These are phyloP conservation scores for Pythium periplocum DNA, from an alignment of 352 stramenopile species.

Conservation along the genomic window DNA sequence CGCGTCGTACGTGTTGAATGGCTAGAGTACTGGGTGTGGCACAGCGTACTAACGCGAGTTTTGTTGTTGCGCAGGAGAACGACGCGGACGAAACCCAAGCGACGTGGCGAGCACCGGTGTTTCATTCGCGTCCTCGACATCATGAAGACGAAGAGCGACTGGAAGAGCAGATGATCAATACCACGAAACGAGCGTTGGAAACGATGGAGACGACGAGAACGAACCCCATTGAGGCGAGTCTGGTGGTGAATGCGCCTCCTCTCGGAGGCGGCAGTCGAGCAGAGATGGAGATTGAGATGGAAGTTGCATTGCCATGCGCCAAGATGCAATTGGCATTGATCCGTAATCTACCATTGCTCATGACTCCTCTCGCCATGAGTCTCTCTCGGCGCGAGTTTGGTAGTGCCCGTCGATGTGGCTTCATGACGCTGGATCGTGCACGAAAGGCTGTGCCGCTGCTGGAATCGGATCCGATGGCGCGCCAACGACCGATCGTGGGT, in stretches of 20 bases:
- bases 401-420: slow-evolving; percentile 36
- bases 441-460: slow-evolving; percentile 71
- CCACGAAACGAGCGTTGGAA: too few species aligned
- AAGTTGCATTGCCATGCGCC: slow-evolving; percentile 34
- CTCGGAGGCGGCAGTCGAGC: slow-evolving; percentile 3
- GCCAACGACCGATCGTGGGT: slow-evolving; percentile 61
- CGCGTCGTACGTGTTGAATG: too few species aligned
- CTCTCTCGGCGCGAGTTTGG: slow-evolving; percentile 58
- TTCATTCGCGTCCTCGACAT: background rate
- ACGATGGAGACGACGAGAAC: too few species aligned
- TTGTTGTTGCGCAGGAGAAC: slow-evolving; percentile 5
- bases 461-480: slow-evolving; percentile 62
- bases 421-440: slow-evolving; percentile 68
- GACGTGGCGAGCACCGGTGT: background rate
- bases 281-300: slow-evolving; percentile 15
- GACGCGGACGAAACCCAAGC: background rate
- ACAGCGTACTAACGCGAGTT: too few species aligned
- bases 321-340: slow-evolving; percentile 50
- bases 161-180: too few species aligned
- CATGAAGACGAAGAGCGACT: slow-evolving; percentile 1
- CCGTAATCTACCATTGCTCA: slow-evolving; percentile 63
- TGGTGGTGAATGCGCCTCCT: background rate
- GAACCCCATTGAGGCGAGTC: too few species aligned
- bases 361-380: slow-evolving; percentile 63
- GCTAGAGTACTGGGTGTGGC: too few species aligned